Conservation (phyloP, 2,329 filamentous ascomycete species). For the Corinectria fuckeliana region DNA sequence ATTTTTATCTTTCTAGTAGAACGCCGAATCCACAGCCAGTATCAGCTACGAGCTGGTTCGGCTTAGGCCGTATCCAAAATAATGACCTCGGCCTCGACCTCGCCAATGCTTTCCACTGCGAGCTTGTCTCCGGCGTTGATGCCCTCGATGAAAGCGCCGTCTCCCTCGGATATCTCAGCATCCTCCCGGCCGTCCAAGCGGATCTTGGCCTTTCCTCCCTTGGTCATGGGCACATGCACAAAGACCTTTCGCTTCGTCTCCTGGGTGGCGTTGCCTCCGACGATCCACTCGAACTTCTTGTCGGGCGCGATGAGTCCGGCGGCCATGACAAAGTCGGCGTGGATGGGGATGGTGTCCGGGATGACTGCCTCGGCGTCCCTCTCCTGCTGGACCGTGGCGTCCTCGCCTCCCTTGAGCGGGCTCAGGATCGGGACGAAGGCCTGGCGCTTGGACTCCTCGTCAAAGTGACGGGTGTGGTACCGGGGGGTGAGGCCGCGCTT, state of each 20-base stretch:
- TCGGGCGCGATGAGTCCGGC: slow-evolving; percentile 75
- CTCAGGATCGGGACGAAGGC: slow-evolving; percentile 79
- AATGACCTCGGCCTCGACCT: slow-evolving; percentile 72
- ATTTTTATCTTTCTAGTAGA: slow-evolving; percentile 1
- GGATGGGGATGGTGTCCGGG: slow-evolving; percentile 77
- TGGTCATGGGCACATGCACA: slow-evolving; percentile 82
- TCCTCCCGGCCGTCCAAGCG: slow-evolving; percentile 70
- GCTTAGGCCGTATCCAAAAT: slow-evolving; percentile 67
- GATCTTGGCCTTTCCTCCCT: slow-evolving; percentile 75
- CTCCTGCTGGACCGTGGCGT: slow-evolving; percentile 68
- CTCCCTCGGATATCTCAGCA: slow-evolving; percentile 72
- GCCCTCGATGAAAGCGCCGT: slow-evolving; percentile 77
- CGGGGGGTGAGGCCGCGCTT: slow-evolving; percentile 72
- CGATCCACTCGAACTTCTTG: slow-evolving; percentile 71
- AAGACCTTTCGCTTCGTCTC: slow-evolving; percentile 74
- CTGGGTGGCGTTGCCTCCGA: slow-evolving; percentile 65
- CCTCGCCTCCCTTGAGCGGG: slow-evolving; percentile 70
- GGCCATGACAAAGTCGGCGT: slow-evolving; percentile 84
- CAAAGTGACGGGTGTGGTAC: slow-evolving; percentile 78
- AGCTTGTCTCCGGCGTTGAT: slow-evolving; percentile 70
- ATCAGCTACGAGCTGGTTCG: neutral
- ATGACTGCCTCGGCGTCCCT: slow-evolving; percentile 66
- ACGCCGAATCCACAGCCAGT: neutral
- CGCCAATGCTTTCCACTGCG: slow-evolving; percentile 70
- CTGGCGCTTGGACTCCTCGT: slow-evolving; percentile 74